These are phyloP conservation scores for Ophiostoma himal-ulmi DNA, from an alignment of 2,329 filamentous ascomycete genomes.

Conservation along the genomic window DNA sequence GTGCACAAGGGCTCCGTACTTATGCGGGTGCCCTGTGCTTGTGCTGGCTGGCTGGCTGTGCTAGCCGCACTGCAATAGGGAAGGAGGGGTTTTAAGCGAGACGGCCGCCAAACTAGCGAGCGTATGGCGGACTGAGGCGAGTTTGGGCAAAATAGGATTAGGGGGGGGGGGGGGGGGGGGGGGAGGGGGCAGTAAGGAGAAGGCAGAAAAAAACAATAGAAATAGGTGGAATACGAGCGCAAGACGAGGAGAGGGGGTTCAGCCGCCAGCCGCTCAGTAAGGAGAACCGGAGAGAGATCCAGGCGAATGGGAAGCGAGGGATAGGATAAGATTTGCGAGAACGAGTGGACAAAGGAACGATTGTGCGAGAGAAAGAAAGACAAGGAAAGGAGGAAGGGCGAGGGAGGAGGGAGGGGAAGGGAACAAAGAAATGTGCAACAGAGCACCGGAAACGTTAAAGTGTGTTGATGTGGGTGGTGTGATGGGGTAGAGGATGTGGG, in stretches of 20 bases:
- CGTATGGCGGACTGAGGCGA: slow-evolving; percentile 2
- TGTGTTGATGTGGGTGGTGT: neutral
- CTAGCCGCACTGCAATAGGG: neutral
- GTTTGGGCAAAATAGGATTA: slow-evolving; percentile 1
- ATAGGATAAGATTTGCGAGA: neutral
- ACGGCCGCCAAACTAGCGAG: slow-evolving; percentile 12
- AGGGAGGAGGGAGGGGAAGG: neutral
- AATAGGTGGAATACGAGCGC: neutral
- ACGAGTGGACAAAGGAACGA: neutral
- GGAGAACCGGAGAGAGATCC: neutral
- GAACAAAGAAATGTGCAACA: neutral
- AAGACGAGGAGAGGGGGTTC: slow-evolving; percentile 3
- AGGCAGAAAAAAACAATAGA: neutral
- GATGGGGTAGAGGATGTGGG: neutral
- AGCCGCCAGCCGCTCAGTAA: slow-evolving; percentile 6
- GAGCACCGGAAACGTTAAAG: slow-evolving; percentile 6
- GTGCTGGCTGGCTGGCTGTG: neutral
- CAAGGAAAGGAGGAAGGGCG: neutral
- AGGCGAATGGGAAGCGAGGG: slow-evolving; percentile 3
- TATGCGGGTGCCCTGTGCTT: neutral
- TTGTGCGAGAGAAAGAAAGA: neutral
- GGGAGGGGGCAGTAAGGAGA: neutral
- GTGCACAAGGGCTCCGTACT: neutral
- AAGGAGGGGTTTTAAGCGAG: slow-evolving; percentile 5
- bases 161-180: neutral